These are phyloP conservation scores for Penicillium freii DNA, from an alignment of 2,329 filamentous ascomycete species.

Conservation along the genomic window DNA sequence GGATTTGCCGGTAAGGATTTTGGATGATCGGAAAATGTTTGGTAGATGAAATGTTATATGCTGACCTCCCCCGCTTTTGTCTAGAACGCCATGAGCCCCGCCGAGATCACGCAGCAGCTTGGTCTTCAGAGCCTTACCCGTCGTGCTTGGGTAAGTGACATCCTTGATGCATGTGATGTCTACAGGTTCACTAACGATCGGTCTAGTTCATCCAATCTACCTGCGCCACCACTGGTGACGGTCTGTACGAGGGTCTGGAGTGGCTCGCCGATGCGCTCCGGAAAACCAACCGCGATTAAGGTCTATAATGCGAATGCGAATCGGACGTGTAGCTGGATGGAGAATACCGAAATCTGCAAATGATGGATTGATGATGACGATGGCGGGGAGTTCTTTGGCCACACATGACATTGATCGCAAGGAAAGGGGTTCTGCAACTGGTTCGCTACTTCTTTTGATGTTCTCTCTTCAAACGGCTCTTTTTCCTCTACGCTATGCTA, in stretches of 20 bases:
- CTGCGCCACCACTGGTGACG: conserved; percentile 97
- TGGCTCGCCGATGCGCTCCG: conserved; percentile 82
- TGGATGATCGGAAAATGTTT: background rate
- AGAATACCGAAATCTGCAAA: conserved; percentile 36
- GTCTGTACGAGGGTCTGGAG: conserved; percentile 98
- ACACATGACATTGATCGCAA: conserved; percentile 28
- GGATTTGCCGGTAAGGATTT: conserved; percentile 84
- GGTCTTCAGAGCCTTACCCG: conserved; percentile 98
- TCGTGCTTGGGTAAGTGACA: conserved; percentile 86
- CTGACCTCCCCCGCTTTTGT: conserved; percentile 29
- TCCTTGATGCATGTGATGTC: background rate
- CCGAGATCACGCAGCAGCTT: conserved; percentile 99
- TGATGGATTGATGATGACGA: conserved; percentile 37
- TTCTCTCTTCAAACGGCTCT: conserved; percentile 38
- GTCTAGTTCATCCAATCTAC: conserved; percentile 96
- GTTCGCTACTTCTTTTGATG: conserved; percentile 17
- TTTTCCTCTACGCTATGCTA: conserved; percentile 42
- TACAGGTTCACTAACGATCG: conserved; percentile 21
- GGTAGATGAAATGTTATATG: conserved; percentile 13
- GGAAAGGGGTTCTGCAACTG: conserved; percentile 30
- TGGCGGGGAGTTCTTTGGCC: conserved; percentile 35
- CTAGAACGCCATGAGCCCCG: conserved; percentile 98
- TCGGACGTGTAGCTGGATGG: conserved; percentile 22
- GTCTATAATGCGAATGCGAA: conserved; percentile 34
- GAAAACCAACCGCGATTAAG: conserved; percentile 59